Percentiles rank a stretch among this genome's conserved stretches.
Conservation (phyloP, 2,329 filamentous ascomycete genomes). For the Talaromyces sp. region DNA sequence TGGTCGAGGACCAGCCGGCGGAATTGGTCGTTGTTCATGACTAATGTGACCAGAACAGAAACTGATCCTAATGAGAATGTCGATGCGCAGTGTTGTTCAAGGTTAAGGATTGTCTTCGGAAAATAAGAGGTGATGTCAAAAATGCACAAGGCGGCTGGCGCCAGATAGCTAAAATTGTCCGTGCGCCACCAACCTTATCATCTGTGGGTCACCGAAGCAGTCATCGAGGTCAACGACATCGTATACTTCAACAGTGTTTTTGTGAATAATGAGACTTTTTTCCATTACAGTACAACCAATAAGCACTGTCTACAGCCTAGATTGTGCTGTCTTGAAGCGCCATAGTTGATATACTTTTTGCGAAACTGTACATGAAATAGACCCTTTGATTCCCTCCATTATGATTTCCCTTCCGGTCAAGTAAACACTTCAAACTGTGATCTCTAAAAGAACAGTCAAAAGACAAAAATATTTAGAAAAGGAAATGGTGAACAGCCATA, state of each 20-base stretch:
- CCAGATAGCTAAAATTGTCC: not conserved
- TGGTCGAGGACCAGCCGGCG: slow-evolving; percentile 66
- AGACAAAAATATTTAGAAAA: not conserved
- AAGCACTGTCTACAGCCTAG: too few species aligned
- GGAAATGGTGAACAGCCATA: not conserved
- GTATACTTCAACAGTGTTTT: too few species aligned
- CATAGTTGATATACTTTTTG: not conserved
- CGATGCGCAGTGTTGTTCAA: not conserved
- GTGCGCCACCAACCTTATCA: not conserved
- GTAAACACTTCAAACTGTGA: not conserved
- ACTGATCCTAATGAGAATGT: not conserved
- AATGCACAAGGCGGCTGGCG: not conserved
- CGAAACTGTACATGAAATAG: not conserved
- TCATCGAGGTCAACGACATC: too few species aligned
- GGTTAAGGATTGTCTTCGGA: not conserved
- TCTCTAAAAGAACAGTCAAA: not conserved
- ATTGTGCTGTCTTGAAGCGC: not conserved
- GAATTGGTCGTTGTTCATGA: slow-evolving; percentile 96
- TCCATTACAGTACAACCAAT: too few species aligned
- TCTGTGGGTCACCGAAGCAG: too few species aligned
- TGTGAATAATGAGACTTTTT: too few species aligned
- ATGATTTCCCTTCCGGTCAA: not conserved
- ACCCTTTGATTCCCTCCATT: not conserved
- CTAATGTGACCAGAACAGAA: too few species aligned
- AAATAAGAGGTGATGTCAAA: not conserved